Evolutionary conservation across 257 asterid species (phyloP), one percentile per base, ranked within the genome.

Genomic region (Cruciata laevipes): DNA sequence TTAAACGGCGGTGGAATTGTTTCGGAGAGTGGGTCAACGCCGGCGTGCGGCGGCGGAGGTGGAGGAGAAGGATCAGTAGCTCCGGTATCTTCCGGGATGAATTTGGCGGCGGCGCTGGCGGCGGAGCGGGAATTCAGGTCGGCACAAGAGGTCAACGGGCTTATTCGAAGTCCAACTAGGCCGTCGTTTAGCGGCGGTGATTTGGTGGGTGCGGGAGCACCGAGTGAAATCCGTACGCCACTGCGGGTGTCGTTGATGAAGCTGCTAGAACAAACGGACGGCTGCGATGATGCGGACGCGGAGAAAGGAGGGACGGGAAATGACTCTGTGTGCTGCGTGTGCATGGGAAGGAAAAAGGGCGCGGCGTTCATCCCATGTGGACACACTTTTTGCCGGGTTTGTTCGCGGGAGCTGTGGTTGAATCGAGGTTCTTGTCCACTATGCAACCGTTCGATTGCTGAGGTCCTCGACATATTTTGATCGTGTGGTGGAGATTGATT

Each of bases 341-440:
- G 97, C 87, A 84, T 93, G 96, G 91, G 86, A 75, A 86, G 96
- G 80, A 88, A 80, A 61, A 93, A 82, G 60, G 96, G 89, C 0
- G 98, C 97, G 44, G 97, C 98, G 4, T 88, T 93, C 78, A 89
- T 93, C 68, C 98, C 98, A 69, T 93, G 98, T 80, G 98, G 98
- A 7, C 98, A 93, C 81, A 88, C 97, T 38, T 93, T 85, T 78
- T 93, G 98, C 77, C 80, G 97, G 65, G 90, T 85, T 77, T 93
- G 98, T 75, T 83, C 96, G n/a, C 84, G 97, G 62, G 97, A 93
- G 79, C 1, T 90, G 77, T 81, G 98, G 96, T 44, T 85, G 73
- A 89, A 80, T 71, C 96, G 98, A 85, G 97, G 97, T 0, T 60
- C 77, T 25, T 93, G 98, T 82, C 97, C 98, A 80, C 95, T 93